phyloP scores from a whole-genome alignment of 1,139 yeast species.

The Saccharomyces hybrid region DNA sequence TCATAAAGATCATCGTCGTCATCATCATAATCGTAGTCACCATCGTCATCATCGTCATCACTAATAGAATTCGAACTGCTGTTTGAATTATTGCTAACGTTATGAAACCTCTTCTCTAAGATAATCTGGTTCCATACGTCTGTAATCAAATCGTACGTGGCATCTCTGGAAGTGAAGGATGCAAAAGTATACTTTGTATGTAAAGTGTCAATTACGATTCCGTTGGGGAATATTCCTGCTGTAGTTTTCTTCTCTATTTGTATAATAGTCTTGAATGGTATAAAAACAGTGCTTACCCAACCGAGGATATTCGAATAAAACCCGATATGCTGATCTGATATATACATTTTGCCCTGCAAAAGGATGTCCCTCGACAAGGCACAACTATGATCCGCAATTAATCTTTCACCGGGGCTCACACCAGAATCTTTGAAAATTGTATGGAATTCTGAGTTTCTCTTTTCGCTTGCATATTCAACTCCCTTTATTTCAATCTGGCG shows the following conservation, averaged over 20 bases:
- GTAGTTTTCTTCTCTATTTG: constrained; percentile 66
- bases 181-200: constrained; percentile 70
- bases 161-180: constrained; percentile 59
- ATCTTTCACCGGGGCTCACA: constrained; percentile 44
- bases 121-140: constrained; percentile 50
- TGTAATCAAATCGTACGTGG: constrained; percentile 53
- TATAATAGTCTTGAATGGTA: constrained; percentile 62
- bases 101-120: constrained; percentile 21
- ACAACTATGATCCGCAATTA: constrained; percentile 62
- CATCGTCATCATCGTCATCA: constrained; percentile 12
- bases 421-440: constrained; percentile 43
- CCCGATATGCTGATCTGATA: constrained; percentile 52
- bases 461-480: constrained; percentile 33
- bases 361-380: constrained; percentile 65
- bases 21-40: constrained; percentile 6
- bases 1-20: constrained; percentile 4
- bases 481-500: constrained; percentile 21
- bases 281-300: constrained; percentile 56
- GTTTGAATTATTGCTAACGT: constrained; percentile 5
- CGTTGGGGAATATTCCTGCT: constrained; percentile 69
- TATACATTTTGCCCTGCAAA: constrained; percentile 62
- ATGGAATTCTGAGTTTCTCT: constrained; percentile 58
- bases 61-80: constrained; percentile 6
- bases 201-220: constrained; percentile 59
- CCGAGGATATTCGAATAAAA: constrained; percentile 71